Base-by-base conservation (phyloP, 441 rosid species). In the Viola pubescens region DNA sequence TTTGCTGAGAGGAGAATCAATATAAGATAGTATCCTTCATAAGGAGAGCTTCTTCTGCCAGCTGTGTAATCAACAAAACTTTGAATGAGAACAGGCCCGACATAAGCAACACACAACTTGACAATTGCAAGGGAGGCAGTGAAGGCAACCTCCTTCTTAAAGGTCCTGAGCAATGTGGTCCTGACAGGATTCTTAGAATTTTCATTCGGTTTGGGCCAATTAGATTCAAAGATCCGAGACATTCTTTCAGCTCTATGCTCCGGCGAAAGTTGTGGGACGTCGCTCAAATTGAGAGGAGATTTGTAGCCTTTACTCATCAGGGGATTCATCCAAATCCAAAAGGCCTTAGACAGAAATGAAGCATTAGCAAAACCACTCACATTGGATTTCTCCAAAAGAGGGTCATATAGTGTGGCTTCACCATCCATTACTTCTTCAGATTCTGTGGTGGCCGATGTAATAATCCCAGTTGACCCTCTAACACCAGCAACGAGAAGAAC, bases 291-390 rank as follows among this genome's bases (percentile, higher is more conserved):
- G 40, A 91, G 74, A 10, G 98, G 89, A 9, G 95, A 78, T 68
- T 81, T 77, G 73, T 86, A 88, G 41, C 96, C 98, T 79, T 81
- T 79, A 44, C 72, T 79, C 12, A 91, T 76, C 44, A 91, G 68
- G 1, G 98, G 95, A 76, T 88, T 91, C 86, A 91, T 85, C 98
- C 96, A 91, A 54, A 91, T 14, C 98, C 94, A 92, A 59, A 92
- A 92, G 54, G 85, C 71, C 63, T 79, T 89, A 3, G 96, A 89
- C 42, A 83, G 0, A 6, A 63, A n/a, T 9, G 96, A 80, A 56
- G 98, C 98, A 4, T 92, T 78, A 49, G 96, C 94, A 53, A 75
- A 89, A 5, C 77, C 75, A 55, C 77, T 82, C 11, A 84, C 89
- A 42, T 64, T 80, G 34, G 81, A 37, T 70, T 84, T 80, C 16